A percentile compares a stretch with the other conserved stretches of the same genome.
Conservation (phyloP, 73 alveolate species). For the Symbiodinium natans region DNA sequence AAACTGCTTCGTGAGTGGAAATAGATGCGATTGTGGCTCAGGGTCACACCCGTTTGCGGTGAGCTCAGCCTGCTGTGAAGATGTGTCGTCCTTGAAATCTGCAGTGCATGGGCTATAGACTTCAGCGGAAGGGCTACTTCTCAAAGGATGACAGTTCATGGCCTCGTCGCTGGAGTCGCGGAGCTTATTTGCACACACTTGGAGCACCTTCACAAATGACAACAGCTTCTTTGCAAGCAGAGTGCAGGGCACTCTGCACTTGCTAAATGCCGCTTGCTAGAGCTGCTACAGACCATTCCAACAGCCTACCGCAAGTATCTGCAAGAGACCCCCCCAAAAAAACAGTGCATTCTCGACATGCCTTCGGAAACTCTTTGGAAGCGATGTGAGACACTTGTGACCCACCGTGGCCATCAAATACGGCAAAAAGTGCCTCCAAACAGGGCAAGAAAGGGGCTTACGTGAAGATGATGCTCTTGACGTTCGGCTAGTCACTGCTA, state of each 20-base stretch:
- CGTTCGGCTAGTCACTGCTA: no score
- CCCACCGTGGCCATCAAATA: slow-evolving; percentile 92
- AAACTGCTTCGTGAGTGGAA: no score
- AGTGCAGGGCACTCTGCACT: not conserved
- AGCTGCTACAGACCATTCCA: not conserved
- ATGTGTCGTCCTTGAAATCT: not conserved
- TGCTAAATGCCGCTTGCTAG: not conserved
- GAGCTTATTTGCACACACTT: slow-evolving; percentile 74
- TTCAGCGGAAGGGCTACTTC: not conserved
- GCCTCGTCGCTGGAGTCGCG: slow-evolving; percentile 33
- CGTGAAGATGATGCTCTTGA: not conserved
- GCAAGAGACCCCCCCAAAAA: not conserved
- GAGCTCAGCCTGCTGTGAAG: not conserved
- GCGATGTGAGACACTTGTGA: slow-evolving; percentile 91
- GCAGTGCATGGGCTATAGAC: not conserved
- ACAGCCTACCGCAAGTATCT: not conserved
- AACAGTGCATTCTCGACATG: not conserved
- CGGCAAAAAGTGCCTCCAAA: slow-evolving; percentile 79
- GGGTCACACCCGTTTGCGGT: not conserved
- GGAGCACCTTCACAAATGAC: slow-evolving; percentile 40
- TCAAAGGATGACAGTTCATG: not conserved
- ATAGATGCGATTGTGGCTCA: no score
- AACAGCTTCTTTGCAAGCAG: not conserved
- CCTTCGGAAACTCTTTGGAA: slow-evolving; percentile 89
- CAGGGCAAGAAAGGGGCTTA: not conserved